Evolutionary conservation across 371 early-diverging fungal species (phyloP), one percentile per base, ranked within the genome.

Genomic region (Mortierella sp.): DNA sequence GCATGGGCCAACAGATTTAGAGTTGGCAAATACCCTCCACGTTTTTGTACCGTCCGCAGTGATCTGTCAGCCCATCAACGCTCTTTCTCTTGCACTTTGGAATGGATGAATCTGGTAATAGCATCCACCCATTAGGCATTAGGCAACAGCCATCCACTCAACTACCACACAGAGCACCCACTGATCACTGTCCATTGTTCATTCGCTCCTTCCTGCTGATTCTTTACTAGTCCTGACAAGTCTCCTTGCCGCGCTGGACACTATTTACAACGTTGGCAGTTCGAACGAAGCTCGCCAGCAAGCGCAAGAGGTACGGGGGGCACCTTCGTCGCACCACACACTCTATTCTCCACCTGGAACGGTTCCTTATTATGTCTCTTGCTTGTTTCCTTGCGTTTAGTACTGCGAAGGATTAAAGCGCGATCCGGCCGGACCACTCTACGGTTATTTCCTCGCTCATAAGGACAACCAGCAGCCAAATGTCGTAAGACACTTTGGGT

Each of bases 401-500:
- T 78, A 65, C 37, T 80, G 79, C 41, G 86, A 86, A 25, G 48
- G 31, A 17, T 34, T 84, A 19, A 79, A 81, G 39, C 63, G 70
- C 34, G 52, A 67, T 46, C 70, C 80, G n/a, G 44, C 67, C 6
- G 77, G 70, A 5, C 81, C 85, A 0, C 47, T 82, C 14, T 80
- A 81, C 51, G 86, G 85, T 0, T 67, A 77, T 47, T 60, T 68
- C 43, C 80, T 86, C 3, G 85, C 86, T 1, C 81, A 80, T 54
- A 71, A 80, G 62, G 58, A 77, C 21, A 78, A 76, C 41, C 44
- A 44, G 5, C 72, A 80, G 25, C 58, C 66, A 14, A 81, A 79
- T 61, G 46, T 58, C 17, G 76, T 80, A 24, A 67, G 85, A 4
- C 82, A 85, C 63, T 86, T 85, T 69, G 88, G 85, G 19, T 62